Evolutionary conservation across 169 alveolate genomes (phyloP).

Genomic region (Condylostoma magnum): DNA sequence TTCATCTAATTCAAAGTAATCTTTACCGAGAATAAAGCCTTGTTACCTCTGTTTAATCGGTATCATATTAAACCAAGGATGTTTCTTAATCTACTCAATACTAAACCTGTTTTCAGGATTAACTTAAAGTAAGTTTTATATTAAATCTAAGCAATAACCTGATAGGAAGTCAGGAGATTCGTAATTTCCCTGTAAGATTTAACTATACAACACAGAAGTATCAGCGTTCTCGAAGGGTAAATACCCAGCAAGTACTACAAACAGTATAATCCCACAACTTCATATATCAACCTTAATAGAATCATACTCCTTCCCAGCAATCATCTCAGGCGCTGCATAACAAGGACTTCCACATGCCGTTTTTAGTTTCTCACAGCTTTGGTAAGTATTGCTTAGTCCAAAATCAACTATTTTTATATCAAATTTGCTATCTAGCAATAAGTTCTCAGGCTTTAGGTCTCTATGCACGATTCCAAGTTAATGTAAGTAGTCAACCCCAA

Average conservation of each 20-base stretch:
- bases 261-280: slow-evolving; percentile 78
- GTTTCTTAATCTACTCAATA: slow-evolving; percentile 61
- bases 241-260: slow-evolving; percentile 80
- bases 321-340: slow-evolving; percentile 88
- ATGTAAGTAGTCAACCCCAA: slow-evolving; percentile 78
- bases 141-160: slow-evolving; percentile 59
- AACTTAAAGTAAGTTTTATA: slow-evolving; percentile 53
- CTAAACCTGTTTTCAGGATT: slow-evolving; percentile 72
- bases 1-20: slow-evolving; percentile 33
- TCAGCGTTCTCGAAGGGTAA: slow-evolving; percentile 82
- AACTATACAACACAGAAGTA: slow-evolving; percentile 65
- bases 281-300: slow-evolving; percentile 75
- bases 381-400: slow-evolving; percentile 67
- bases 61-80: slow-evolving; percentile 75
- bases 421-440: slow-evolving; percentile 51
- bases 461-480: slow-evolving; percentile 75
- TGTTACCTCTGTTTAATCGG: too few relatives aligned
- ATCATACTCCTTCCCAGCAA: slow-evolving; percentile 68
- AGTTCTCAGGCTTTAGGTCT: slow-evolving; percentile 81
- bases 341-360: slow-evolving; percentile 89
- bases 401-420: slow-evolving; percentile 71
- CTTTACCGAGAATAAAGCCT: slow-evolving; percentile 18
- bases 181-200: slow-evolving; percentile 63
- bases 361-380: slow-evolving; percentile 49
- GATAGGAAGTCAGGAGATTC: slow-evolving; percentile 61